Evolutionary conservation across 768 basidiomycete species (phyloP), one percentile per base, ranked within the genome.

Genomic region (Pholiota conissans): DNA sequence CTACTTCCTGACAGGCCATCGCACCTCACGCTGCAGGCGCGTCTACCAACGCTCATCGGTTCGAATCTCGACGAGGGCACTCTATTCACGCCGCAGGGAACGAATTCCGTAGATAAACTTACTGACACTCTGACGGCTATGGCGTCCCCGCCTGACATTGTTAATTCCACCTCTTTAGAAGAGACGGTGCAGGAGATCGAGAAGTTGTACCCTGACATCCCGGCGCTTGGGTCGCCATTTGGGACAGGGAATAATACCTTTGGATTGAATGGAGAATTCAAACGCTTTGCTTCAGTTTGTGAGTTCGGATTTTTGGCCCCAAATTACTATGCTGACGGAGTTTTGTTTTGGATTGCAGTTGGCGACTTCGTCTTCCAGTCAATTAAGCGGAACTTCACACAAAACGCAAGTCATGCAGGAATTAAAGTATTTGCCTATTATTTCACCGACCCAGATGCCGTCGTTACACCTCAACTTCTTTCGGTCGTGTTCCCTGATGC

Each of bases 181-280:
- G 39, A 35, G 6, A 66, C 61, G 1, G 52, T 69, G 3, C 60
- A 69, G 5, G 29, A 49, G 7, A 27, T 77, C 0, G 45, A 76
- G 0, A 51, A 71, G 13, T 56, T 76, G 5, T 81, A 81, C 61
- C 78, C 78, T 1, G 63, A 76, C 45, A 60, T 65, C 22, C 73
- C 79, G n/a, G 65, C 75, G 3, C 53, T 69, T 26, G 79, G 79
- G 1, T 74, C 76, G 0, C 80, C 80, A 0, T 81, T 73, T 53
- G 67, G 66, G 2, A 80, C 79, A 2, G 77, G 79, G 3, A 70
- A 75, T 51, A 61, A 76, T 22, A 75, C 76, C 0, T 80, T 79
- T 57, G 77, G 78, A 0, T 57, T 75, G 16, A 59, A 56, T 16
- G 35, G 48, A 24, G 46, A 64, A 14, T 75, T 65, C 58, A 71